Conservation (phyloP, 2,329 filamentous ascomycete species). For the Pyrenophora seminiperda region DNA sequence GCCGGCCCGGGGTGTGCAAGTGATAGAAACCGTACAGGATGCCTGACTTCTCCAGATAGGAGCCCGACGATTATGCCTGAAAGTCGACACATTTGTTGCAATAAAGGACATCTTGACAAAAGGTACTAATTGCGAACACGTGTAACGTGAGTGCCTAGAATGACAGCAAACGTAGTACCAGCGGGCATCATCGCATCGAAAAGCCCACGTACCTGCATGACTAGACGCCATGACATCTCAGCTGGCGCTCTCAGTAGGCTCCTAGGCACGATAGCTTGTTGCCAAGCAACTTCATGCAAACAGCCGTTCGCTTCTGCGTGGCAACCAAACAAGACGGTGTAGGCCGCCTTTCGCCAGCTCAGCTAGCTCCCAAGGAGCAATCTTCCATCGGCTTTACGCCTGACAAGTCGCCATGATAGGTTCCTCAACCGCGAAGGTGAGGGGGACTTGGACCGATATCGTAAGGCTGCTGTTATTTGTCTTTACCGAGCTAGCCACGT, state of each 20-base stretch:
- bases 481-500: conserved; percentile 32
- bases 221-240: conserved; percentile 17
- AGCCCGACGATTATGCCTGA: not conserved
- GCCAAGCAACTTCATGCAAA: conserved; percentile 35
- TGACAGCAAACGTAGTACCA: conserved; percentile 10
- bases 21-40: conserved; percentile 2
- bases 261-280: conserved; percentile 8
- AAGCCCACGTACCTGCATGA: conserved; percentile 9
- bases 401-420: conserved; percentile 19
- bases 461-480: conserved; percentile 27
- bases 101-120: not conserved
- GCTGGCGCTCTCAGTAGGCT: conserved; percentile 12
- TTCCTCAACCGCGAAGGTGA: conserved; percentile 1
- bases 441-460: conserved; percentile 5
- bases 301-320: conserved; percentile 37
- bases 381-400: conserved; percentile 17
- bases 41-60: not conserved
- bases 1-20: not conserved
- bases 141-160: conserved; percentile 12
- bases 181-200: conserved; percentile 7
- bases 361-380: conserved; percentile 37
- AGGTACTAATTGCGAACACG: conserved; percentile 6
- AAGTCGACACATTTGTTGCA: not conserved
- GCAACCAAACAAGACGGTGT: conserved; percentile 36
- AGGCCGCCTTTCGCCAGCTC: conserved; percentile 32